A percentile compares a stretch with the other conserved stretches of the same genome.
phyloP scores from a whole-genome alignment of 2,329 filamentous ascomycete species.

The Rutstroemia sp. region DNA sequence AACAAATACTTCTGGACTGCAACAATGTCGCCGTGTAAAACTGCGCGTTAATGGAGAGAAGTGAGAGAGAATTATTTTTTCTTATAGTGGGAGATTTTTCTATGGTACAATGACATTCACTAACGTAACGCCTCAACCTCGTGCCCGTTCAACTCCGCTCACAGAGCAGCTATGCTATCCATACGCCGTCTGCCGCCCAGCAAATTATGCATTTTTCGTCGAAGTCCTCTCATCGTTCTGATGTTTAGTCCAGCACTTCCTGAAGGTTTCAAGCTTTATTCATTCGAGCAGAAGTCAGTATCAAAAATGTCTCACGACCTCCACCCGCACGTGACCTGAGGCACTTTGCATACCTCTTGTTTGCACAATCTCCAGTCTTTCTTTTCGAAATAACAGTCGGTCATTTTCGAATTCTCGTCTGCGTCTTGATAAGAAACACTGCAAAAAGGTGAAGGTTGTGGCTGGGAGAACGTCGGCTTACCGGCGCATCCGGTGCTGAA shows the following conservation, averaged over 20 bases:
- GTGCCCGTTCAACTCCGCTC: neutral
- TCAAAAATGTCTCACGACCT: neutral
- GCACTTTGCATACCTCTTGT: conserved; percentile 56
- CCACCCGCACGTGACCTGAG: conserved; percentile 4
- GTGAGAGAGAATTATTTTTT: neutral
- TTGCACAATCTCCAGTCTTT: conserved; percentile 92
- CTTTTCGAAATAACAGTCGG: conserved; percentile 91
- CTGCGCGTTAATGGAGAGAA: neutral
- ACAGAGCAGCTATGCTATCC: too few relatives aligned
- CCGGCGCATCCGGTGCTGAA: conserved; percentile 92
- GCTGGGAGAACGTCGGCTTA: conserved; percentile 34
- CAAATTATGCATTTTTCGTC: conserved; percentile 55
- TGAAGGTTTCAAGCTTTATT: conserved; percentile 78
- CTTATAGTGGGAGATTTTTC: too few relatives aligned
- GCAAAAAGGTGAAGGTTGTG: neutral
- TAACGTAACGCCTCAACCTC: neutral
- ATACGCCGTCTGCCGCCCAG: neutral
- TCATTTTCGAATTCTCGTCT: conserved; percentile 88
- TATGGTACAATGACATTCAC: neutral
- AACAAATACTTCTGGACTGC: neutral
- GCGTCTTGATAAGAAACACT: conserved; percentile 8
- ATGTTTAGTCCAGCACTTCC: conserved; percentile 83
- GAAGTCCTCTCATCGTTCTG: conserved; percentile 79
- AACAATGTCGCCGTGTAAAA: neutral
- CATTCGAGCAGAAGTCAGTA: conserved; percentile 12